phyloP scores from a whole-genome alignment of 2,329 filamentous ascomycete genomes.

The Hymenoscyphus fraxineus region DNA sequence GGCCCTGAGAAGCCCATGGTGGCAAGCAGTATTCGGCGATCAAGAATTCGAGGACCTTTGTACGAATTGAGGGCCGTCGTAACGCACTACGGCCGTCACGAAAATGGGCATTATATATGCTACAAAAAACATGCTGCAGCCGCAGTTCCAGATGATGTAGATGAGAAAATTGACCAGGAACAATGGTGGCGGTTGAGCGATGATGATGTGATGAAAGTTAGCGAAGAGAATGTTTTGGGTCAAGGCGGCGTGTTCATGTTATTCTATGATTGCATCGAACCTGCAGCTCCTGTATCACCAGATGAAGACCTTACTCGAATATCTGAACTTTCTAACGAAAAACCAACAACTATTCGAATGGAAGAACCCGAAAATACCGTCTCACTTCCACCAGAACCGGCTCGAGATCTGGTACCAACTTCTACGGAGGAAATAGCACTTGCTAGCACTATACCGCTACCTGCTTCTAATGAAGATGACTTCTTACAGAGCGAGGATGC shows the following conservation, averaged over 20 bases:
- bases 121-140: slow-evolving; percentile 65
- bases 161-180: slow-evolving; percentile 13
- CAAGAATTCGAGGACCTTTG: slow-evolving; percentile 52
- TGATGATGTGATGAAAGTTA: slow-evolving; percentile 72
- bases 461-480: slow-evolving; percentile 21
- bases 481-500: slow-evolving; percentile 18
- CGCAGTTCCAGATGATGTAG: slow-evolving; percentile 19
- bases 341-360: not conserved
- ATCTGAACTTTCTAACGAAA: not conserved
- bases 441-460: slow-evolving; percentile 22
- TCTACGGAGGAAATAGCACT: slow-evolving; percentile 11
- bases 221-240: slow-evolving; percentile 67
- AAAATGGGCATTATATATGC: slow-evolving; percentile 94
- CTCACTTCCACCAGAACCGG: not conserved
- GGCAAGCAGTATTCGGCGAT: slow-evolving; percentile 48
- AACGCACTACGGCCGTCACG: slow-evolving; percentile 85
- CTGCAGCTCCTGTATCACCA: slow-evolving; percentile 23
- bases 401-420: not conserved
- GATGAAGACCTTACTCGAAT: not conserved
- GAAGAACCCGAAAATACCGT: not conserved
- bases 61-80: slow-evolving; percentile 82
- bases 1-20: slow-evolving; percentile 73
- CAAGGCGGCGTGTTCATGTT: slow-evolving; percentile 91
- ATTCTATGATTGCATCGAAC: slow-evolving; percentile 79
- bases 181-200: slow-evolving; percentile 93